Evolutionary conservation across 495 filamentous ascomycete genomes (phyloP), one percentile per base, ranked within the genome.

Genomic region (Penicillium robsamsonii): DNA sequence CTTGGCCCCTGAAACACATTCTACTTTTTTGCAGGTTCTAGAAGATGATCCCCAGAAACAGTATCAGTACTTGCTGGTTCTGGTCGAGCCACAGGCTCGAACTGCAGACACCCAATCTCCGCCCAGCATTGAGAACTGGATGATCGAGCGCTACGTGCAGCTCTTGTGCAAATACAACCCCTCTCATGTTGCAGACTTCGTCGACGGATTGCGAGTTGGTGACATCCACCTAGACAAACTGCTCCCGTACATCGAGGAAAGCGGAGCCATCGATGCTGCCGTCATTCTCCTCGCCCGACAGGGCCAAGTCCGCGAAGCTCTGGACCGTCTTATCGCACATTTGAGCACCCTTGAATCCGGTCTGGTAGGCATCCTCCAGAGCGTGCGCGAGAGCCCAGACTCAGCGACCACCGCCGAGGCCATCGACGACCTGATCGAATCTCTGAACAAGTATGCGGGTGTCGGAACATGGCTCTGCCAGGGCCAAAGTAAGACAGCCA

Each of bases 391-490:
- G 10, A 75, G 74, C 33, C 79, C 83, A 13, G 86, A 87, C 60
- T 74, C 75, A 6, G 72, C 68, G 4, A 81, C 74, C 46, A 80
- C 76, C 0, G 73, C 76, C 40, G 81, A 86, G 45, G 78, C 79
- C n/a, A 71, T 77, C 24, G 56, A 72, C 30, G 78, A 84, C 46
- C 78, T 95, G 2, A 76, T 96, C 17, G 83, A 86, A 37, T 87
- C 87, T 5, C 70, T 98, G 42, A 83, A 93, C 53, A 97, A 93
- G 66, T 97, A 96, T 69, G 81, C 85, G 1, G 84, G 89, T 48
- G 91, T 98, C 20, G 94, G 94, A 29, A 90, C 92, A 20, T 98
- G 94, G 94, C 80, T 98, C 22, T 97, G 94, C 63, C 91, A 94
- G 72, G 87, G 89, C 33, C 92, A 97, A 71, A 92, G 82, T 49